Conservation (phyloP, 164 flowering plant species). For the Akebia trifoliata region DNA sequence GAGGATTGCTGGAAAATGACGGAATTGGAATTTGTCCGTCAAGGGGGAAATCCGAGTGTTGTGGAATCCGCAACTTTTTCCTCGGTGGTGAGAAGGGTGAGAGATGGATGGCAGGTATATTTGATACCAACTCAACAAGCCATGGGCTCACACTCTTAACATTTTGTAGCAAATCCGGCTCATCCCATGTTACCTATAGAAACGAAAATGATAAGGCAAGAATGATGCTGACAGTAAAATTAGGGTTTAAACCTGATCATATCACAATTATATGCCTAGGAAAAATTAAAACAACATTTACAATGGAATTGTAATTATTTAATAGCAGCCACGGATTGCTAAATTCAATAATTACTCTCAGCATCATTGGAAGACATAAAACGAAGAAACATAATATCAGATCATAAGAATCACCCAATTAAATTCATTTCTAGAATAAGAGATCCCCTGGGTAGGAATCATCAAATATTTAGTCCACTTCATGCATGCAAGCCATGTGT, state of each 20-base stretch:
- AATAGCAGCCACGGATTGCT: too few relatives aligned
- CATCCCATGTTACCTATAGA: slow-evolving; percentile 92
- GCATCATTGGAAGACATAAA: too few relatives aligned
- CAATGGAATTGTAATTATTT: too few relatives aligned
- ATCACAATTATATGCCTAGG: neutral
- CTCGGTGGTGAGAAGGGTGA: slow-evolving; percentile 79
- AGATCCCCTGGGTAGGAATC: too few relatives aligned
- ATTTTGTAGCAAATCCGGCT: slow-evolving; percentile 86
- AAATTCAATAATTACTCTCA: too few relatives aligned
- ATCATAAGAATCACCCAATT: neutral
- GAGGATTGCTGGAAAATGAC: slow-evolving; percentile 54
- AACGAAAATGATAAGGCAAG: neutral
- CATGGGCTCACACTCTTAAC: slow-evolving; percentile 94
- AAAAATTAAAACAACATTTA: neutral
- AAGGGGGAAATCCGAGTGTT: slow-evolving; percentile 48
- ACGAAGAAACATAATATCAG: too few relatives aligned
- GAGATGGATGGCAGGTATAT: slow-evolving; percentile 64
- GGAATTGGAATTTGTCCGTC: slow-evolving; percentile 54
- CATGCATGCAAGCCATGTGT: too few relatives aligned
- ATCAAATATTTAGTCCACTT: too few relatives aligned
- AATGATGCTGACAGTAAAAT: neutral
- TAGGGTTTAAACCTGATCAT: neutral
- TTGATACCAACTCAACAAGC: slow-evolving; percentile 89
- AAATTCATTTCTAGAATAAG: neutral
- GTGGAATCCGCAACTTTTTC: slow-evolving; percentile 69